These are phyloP conservation scores for Leccinum aurantiacum DNA, from an alignment of 768 basidiomycete genomes.

Conservation along the genomic window DNA sequence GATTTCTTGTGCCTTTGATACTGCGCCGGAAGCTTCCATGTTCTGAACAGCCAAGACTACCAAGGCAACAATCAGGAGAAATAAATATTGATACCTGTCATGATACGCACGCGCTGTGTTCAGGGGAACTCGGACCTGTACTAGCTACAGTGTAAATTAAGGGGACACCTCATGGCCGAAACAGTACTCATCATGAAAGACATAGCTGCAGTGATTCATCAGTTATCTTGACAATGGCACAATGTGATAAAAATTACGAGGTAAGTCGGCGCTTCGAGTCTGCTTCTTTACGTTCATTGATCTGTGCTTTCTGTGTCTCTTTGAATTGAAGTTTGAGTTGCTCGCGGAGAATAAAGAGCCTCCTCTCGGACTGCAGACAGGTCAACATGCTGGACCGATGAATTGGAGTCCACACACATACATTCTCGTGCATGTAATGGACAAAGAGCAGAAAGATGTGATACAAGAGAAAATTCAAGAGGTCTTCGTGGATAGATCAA, in stretches of 20 bases:
- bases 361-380: constrained; percentile 45
- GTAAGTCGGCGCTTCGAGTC: constrained; percentile 83
- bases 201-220: constrained; percentile 46
- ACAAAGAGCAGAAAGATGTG: constrained; percentile 80
- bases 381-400: constrained; percentile 4
- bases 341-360: constrained; percentile 66
- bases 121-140: constrained; percentile 77
- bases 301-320: constrained; percentile 71
- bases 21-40: constrained; percentile 75
- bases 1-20: constrained; percentile 75
- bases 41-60: constrained; percentile 85
- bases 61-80: constrained; percentile 5
- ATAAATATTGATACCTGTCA: neutral
- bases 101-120: constrained; percentile 60
- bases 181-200: constrained; percentile 68
- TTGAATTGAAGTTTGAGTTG: constrained; percentile 74
- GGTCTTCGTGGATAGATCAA: constrained; percentile 37
- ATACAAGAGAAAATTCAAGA: constrained; percentile 75
- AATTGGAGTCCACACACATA: constrained; percentile 37
- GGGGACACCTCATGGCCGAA: constrained; percentile 8
- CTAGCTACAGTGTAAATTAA: constrained; percentile 18
- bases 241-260: constrained; percentile 50
- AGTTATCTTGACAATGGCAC: constrained; percentile 4
- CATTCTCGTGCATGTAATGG: constrained; percentile 63
- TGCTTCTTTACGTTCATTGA: constrained; percentile 69